Evolutionary conservation across 1,139 yeast species (phyloP).

Genomic region (Blastobotrys persicus): DNA sequence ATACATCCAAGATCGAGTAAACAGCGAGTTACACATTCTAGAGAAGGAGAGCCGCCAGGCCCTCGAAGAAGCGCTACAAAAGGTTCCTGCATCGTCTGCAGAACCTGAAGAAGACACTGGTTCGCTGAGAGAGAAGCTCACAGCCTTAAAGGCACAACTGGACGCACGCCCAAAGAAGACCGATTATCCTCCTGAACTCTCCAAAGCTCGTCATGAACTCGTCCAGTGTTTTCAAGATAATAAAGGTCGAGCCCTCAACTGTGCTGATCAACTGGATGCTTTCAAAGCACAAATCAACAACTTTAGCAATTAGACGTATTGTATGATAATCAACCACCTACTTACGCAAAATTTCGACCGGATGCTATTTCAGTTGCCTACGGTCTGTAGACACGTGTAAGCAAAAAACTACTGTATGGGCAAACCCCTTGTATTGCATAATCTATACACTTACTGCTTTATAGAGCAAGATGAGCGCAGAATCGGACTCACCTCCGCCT

Average conservation of each 20-base stretch:
- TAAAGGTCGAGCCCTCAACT: slow-evolving; percentile 72
- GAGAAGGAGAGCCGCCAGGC: slow-evolving; percentile 57
- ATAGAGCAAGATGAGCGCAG: slow-evolving; percentile 85
- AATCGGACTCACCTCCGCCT: slow-evolving; percentile 98
- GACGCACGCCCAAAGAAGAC: slow-evolving; percentile 39
- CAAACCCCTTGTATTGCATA: no score
- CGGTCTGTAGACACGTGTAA: no score
- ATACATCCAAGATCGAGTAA: slow-evolving; percentile 73
- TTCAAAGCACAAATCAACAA: slow-evolving; percentile 49
- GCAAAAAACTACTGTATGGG: no score
- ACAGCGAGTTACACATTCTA: slow-evolving; percentile 59
- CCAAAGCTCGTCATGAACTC: slow-evolving; percentile 54
- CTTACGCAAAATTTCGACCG: neutral
- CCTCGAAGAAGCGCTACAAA: slow-evolving; percentile 46
- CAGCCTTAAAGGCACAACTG: slow-evolving; percentile 44
- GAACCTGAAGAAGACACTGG: slow-evolving; percentile 36
- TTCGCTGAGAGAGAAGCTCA: slow-evolving; percentile 41
- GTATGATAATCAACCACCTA: neutral
- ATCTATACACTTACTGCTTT: slow-evolving; percentile 51
- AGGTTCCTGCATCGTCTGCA: slow-evolving; percentile 31
- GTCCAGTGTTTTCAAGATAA: slow-evolving; percentile 66
- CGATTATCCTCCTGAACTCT: slow-evolving; percentile 40
- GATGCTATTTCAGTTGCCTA: no score
- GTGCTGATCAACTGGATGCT: slow-evolving; percentile 80
- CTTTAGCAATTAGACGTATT: neutral